Percentiles rank a stretch among this genome's conserved stretches.
Evolutionary conservation across 768 basidiomycete genomes (phyloP).

Genomic region (Psilocybe cyanescens): DNA sequence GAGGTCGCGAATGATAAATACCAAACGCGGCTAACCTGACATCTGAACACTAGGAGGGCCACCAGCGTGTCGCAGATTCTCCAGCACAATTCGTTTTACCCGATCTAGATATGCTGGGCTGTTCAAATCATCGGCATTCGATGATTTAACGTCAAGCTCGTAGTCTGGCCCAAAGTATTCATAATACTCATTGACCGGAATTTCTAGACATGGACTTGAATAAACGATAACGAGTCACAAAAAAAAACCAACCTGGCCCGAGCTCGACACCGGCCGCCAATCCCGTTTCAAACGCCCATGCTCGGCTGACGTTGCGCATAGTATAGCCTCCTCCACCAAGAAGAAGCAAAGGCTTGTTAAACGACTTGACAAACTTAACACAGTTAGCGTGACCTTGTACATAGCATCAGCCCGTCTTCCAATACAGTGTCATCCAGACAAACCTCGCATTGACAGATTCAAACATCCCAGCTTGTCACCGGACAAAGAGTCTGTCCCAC

Average conservation of each 20-base stretch:
- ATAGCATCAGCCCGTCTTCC: background rate
- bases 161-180: constrained; percentile 99
- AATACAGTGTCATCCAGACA: background rate
- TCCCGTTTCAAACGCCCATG: constrained; percentile 98
- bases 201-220: constrained; percentile 53
- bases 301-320: constrained; percentile 94
- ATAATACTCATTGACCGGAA: constrained; percentile 98
- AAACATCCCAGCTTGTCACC: constrained; percentile 96
- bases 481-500: constrained; percentile 95
- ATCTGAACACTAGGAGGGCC: constrained; percentile 94
- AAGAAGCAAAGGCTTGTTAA: constrained; percentile 90
- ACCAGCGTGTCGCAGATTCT: constrained; percentile 83
- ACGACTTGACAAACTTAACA: constrained; percentile 95
- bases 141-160: constrained; percentile 90
- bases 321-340: constrained; percentile 99
- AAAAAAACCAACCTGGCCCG: constrained; percentile 61
- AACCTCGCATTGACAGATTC: constrained; percentile 95
- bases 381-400: constrained; percentile 91
- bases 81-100: constrained; percentile 89
- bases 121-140: constrained; percentile 96
- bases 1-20: background rate
- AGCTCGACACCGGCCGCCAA: constrained; percentile 97
- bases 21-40: constrained; percentile 54
- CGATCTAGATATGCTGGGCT: constrained; percentile 92
- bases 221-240: background rate